Evolutionary conservation across 73 alveolate species (phyloP).

Genomic region (Paramecium sonneborni): DNA sequence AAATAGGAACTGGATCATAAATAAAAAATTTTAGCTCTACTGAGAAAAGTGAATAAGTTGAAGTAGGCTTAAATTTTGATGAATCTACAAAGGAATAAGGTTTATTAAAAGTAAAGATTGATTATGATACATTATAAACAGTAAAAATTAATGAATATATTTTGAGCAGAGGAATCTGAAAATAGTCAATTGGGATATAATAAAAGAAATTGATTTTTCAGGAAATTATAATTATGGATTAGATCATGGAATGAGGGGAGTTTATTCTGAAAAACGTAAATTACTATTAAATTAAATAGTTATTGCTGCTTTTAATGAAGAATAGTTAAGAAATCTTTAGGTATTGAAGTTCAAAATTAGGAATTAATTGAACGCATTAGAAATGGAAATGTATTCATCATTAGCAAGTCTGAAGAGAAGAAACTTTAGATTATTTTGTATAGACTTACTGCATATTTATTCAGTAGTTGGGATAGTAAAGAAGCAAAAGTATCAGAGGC

Average conservation of each 20-base stretch:
- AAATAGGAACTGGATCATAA: background rate
- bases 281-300: background rate
- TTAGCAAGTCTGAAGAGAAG: background rate
- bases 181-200: background rate
- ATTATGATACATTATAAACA: conserved; percentile 14
- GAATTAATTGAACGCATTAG: conserved; percentile 6
- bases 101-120: background rate
- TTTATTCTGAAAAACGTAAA: conserved; percentile 12
- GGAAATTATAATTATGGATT: conserved; percentile 28
- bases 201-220: conserved; percentile 23
- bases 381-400: background rate
- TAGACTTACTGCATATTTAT: conserved; percentile 8
- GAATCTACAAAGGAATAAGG: background rate
- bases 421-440: background rate
- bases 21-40: background rate
- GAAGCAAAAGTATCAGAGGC: conserved; percentile 27
- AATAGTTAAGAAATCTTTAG: conserved; percentile 17
- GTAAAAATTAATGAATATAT: background rate
- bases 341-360: background rate
- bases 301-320: background rate
- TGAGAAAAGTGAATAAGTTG: background rate
- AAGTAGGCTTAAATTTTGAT: too few relatives aligned
- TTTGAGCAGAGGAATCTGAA: background rate
- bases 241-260: conserved; percentile 24
- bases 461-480: conserved; percentile 30